These are phyloP conservation scores for Fusarium sp. DNA, from an alignment of 2,329 filamentous ascomycete species.

Conservation along the genomic window DNA sequence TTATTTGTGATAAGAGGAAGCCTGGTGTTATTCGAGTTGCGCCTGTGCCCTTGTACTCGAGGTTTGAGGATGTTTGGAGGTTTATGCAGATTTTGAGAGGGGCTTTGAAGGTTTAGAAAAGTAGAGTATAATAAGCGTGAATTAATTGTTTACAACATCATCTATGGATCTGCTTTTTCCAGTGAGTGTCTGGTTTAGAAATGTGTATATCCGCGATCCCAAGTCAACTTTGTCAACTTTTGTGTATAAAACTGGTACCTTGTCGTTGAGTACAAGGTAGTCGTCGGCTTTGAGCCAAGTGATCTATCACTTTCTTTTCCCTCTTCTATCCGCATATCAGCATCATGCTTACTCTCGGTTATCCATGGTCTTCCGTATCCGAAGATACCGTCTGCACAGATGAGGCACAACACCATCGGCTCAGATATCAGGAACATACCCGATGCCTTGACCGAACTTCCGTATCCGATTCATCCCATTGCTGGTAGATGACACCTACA, in stretches of 20 bases:
- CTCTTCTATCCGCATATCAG: background rate
- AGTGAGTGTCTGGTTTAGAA: background rate
- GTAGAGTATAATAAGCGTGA: background rate
- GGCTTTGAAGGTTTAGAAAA: conserved; percentile 45
- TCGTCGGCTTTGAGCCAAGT: background rate
- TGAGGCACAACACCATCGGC: background rate
- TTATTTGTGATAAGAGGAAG: conserved; percentile 85
- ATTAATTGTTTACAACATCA: background rate
- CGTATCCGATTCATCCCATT: background rate
- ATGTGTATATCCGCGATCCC: too few relatives aligned
- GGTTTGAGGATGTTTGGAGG: conserved; percentile 75
- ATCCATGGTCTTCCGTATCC: conserved; percentile 3
- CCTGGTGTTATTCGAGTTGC: conserved; percentile 88
- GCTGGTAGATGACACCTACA: conserved; percentile 27
- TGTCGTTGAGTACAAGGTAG: background rate
- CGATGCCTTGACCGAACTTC: background rate
- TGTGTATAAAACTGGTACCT: background rate
- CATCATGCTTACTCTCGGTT: conserved; percentile 1
- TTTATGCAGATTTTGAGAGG: conserved; percentile 57
- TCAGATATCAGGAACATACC: background rate
- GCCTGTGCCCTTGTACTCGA: conserved; percentile 86
- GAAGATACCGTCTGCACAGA: background rate
- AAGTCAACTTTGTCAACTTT: too few relatives aligned
- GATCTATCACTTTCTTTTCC: conserved; percentile 5
- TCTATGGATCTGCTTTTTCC: background rate